Evolutionary conservation across 768 basidiomycete genomes (phyloP), one percentile per base, ranked within the genome.

Genomic region (Leucocoprinus sp.): DNA sequence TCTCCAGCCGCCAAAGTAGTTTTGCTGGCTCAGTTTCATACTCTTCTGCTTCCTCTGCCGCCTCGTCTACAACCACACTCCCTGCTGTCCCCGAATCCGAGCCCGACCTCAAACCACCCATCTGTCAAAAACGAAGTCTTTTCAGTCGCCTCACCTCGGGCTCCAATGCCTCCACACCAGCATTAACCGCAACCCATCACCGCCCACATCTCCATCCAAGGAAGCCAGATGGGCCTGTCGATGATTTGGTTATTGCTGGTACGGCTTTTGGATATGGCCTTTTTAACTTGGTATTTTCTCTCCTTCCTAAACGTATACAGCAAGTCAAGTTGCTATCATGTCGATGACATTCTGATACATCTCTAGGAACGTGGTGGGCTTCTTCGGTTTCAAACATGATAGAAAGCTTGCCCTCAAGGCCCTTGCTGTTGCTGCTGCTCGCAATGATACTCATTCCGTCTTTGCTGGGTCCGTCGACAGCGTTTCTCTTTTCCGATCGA

Each of bases 241-340:
- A 89, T 56, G 84, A 88, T 43, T 55, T 88, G 4, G 76, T 90
- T 45, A 59, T 87, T 22, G 75, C 82, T 2, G 88, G 87, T 2
- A 76, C 82, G 6, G 87, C 88, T 0, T 90, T 88, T 54, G 88
- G 81, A 0, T 80, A 67, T 54, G 84, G 85, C 0, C 57, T 90
- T 19, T 90, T 90, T 64, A 89, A 89, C 56, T 71, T 90, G 37
- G 80, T 88, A 8, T 79, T 90, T 48, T 87, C 84, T 3, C 60
- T 90, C 14, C 63, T 90, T 11, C 88, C 87, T 14, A 78, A 78
- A 50, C 79, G 74, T 54, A 65, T 82, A 44, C 78, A 82, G 83
- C 57, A 8, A 11, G 34, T 31, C 24, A 19, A 39, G 1, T 18
- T 4, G 7, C 8, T 28, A 1, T 17, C 15, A 18, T 33, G 12